These are phyloP conservation scores for Cordia subcordata DNA, from an alignment of 257 asterid genomes.

Conservation along the genomic window DNA sequence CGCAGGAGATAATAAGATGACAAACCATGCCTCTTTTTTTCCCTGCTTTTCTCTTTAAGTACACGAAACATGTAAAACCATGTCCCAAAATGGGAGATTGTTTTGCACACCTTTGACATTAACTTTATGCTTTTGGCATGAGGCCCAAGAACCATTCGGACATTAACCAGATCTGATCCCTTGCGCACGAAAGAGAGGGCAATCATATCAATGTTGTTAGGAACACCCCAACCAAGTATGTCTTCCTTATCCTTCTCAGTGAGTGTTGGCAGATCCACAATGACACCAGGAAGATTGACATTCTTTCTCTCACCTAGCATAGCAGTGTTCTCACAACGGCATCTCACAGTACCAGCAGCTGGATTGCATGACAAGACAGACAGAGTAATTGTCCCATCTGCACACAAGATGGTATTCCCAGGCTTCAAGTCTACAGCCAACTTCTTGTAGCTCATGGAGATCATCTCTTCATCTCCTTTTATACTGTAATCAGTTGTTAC, in stretches of 20 bases:
- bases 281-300: slow-evolving; percentile 79
- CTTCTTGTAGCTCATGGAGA: slow-evolving; percentile 80
- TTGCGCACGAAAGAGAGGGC: slow-evolving; percentile 87
- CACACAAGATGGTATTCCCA: slow-evolving; percentile 63
- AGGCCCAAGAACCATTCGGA: slow-evolving; percentile 67
- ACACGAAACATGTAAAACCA: too few species aligned
- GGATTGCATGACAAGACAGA: slow-evolving; percentile 58
- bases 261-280: slow-evolving; percentile 85
- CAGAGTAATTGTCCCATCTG: slow-evolving; percentile 77
- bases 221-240: slow-evolving; percentile 81
- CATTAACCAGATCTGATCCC: slow-evolving; percentile 84
- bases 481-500: slow-evolving; percentile 74
- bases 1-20: too few species aligned
- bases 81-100: too few species aligned
- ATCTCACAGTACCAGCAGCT: slow-evolving; percentile 47
- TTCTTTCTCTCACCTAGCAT: slow-evolving; percentile 81
- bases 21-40: too few species aligned
- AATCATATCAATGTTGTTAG: slow-evolving; percentile 82
- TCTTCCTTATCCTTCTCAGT: slow-evolving; percentile 87
- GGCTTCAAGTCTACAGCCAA: slow-evolving; percentile 68
- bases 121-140: slow-evolving; percentile 66
- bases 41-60: too few species aligned
- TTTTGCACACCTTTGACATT: slow-evolving; percentile 67
- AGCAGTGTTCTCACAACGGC: slow-evolving; percentile 79
- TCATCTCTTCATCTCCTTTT: slow-evolving; percentile 56